These are phyloP conservation scores for Lasiodiplodia citricola DNA, from an alignment of 2,329 filamentous ascomycete species.

Conservation along the genomic window DNA sequence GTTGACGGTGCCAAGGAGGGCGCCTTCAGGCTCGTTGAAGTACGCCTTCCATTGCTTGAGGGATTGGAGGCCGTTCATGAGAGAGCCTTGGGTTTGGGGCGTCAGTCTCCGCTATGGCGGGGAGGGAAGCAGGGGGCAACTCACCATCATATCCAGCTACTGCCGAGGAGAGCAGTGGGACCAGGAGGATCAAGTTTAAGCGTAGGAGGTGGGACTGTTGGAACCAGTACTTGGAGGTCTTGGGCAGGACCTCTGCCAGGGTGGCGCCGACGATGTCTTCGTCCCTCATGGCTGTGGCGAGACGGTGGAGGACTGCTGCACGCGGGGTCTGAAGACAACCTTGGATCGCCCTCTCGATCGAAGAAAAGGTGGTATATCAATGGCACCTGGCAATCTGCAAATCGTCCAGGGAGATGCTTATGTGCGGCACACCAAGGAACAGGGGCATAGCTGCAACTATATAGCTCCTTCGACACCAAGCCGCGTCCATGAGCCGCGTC, in stretches of 20 bases:
- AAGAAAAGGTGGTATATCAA: not conserved
- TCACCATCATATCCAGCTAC: constrained; percentile 54
- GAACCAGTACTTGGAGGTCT: constrained; percentile 50
- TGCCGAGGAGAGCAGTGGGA: constrained; percentile 51
- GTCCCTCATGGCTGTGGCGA: constrained; percentile 55
- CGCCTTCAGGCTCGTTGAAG: constrained; percentile 30
- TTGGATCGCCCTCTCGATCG: not conserved
- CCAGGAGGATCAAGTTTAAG: constrained; percentile 52
- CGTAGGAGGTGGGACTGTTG: constrained; percentile 49
- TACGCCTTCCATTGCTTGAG: constrained; percentile 28
- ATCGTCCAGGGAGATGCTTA: not conserved
- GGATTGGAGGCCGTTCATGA: constrained; percentile 32
- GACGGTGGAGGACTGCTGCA: not conserved
- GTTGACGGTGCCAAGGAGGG: constrained; percentile 30
- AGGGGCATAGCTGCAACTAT: not conserved
- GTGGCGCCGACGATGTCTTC: constrained; percentile 52
- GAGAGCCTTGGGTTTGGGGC: not conserved
- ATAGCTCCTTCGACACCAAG: not conserved
- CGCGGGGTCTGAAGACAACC: not conserved
- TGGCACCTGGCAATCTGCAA: too few species aligned
- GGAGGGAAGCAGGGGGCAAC: not conserved
- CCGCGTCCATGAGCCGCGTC: constrained; percentile 3
- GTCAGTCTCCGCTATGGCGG: not conserved
- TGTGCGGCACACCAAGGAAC: not conserved
- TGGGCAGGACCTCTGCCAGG: constrained; percentile 48